phyloP scores from a whole-genome alignment of 2,329 filamentous ascomycete genomes.

The Nigrospora sphaerica region DNA sequence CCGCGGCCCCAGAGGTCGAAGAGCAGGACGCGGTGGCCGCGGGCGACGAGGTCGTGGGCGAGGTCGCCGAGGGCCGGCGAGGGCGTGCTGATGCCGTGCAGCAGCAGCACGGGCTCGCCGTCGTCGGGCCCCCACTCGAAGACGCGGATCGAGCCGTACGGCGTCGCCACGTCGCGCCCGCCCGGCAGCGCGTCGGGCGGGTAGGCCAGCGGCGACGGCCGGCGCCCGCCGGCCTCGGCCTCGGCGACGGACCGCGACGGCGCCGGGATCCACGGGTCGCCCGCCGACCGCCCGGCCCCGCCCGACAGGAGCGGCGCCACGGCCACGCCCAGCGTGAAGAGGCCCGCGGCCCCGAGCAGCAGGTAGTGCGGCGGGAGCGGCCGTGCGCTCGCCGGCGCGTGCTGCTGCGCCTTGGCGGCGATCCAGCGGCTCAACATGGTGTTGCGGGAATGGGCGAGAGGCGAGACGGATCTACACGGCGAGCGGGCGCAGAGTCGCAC shows the following conservation, averaged over 20 bases:
- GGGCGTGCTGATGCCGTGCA: constrained; percentile 80
- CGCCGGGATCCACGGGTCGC: not conserved
- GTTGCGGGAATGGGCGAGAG: too few relatives aligned
- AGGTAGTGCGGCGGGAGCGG: too few relatives aligned
- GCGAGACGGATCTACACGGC: too few relatives aligned
- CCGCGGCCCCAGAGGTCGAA: constrained; percentile 75
- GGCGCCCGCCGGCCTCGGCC: constrained; percentile 21
- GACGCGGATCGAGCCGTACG: constrained; percentile 64
- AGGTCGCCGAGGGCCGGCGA: constrained; percentile 61
- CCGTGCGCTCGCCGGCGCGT: too few relatives aligned
- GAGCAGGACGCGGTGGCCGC: constrained; percentile 70
- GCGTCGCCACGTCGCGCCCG: constrained; percentile 58
- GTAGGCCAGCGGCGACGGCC: constrained; percentile 40
- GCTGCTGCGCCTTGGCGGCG: too few relatives aligned
- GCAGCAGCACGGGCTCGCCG: constrained; percentile 64
- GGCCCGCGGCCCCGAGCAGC: too few relatives aligned
- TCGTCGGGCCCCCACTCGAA: constrained; percentile 75
- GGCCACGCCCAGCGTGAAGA: too few relatives aligned
- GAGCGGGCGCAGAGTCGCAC: too few relatives aligned
- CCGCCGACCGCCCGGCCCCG: too few relatives aligned
- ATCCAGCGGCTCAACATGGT: too few relatives aligned
- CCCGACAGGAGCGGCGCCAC: too few relatives aligned
- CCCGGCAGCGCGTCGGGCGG: constrained; percentile 65
- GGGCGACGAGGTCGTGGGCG: constrained; percentile 55
- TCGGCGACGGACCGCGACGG: constrained; percentile 1